Evolutionary conservation across 2,329 filamentous ascomycete genomes (phyloP).

Genomic region (Aspergillus spinulosporus): DNA sequence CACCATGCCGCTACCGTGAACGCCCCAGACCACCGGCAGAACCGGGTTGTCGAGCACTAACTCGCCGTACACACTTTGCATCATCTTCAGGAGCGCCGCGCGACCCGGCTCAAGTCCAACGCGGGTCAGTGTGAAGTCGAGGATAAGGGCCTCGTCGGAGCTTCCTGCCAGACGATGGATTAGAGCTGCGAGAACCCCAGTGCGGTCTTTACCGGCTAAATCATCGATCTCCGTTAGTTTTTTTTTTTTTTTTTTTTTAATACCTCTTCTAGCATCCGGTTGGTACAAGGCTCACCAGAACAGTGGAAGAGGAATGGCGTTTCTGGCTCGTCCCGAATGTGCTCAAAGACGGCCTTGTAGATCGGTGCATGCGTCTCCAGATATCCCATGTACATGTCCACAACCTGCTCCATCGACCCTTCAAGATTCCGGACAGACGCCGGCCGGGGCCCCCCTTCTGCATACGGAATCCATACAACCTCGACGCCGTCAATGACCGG

Average conservation of each 20-base stretch:
- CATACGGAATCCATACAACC: constrained; percentile 45
- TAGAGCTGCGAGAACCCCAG: constrained; percentile 69
- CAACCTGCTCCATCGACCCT: constrained; percentile 63
- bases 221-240: neutral
- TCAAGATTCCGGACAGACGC: constrained; percentile 41
- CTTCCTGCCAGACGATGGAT: constrained; percentile 65
- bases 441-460: constrained; percentile 51
- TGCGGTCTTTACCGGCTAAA: constrained; percentile 74
- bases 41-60: constrained; percentile 26
- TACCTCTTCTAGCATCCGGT: neutral
- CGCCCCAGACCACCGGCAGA: constrained; percentile 28
- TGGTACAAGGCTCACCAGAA: constrained; percentile 26
- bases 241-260: too few species aligned
- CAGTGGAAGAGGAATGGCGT: constrained; percentile 68
- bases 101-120: constrained; percentile 29
- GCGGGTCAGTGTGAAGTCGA: constrained; percentile 59
- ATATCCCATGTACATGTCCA: constrained; percentile 67
- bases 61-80: constrained; percentile 21
- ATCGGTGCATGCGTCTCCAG: constrained; percentile 62
- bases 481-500: constrained; percentile 59
- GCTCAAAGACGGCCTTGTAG: constrained; percentile 60
- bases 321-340: constrained; percentile 52
- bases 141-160: constrained; percentile 56
- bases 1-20: constrained; percentile 26
- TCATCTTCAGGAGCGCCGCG: constrained; percentile 21